These are phyloP conservation scores for Pezicula carpinea DNA, from an alignment of 2,329 filamentous ascomycete genomes.

Conservation along the genomic window DNA sequence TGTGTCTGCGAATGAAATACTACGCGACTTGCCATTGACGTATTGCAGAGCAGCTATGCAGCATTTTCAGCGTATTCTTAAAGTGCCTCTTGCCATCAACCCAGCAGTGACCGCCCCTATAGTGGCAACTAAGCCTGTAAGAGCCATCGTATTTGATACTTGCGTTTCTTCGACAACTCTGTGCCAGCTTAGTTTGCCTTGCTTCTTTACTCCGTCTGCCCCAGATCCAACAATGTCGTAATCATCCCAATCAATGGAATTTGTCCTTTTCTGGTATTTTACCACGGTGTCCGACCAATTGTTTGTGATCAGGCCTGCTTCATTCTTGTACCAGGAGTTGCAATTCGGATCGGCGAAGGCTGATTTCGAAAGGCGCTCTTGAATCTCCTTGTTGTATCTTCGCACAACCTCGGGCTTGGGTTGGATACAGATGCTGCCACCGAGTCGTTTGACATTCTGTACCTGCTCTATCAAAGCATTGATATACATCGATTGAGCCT, in stretches of 20 bases:
- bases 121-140: slow-evolving; percentile 10
- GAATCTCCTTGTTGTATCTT: slow-evolving; percentile 42
- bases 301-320: slow-evolving; percentile 49
- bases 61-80: background rate
- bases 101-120: slow-evolving; percentile 9
- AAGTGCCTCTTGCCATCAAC: background rate
- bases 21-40: too few relatives aligned
- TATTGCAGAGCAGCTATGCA: background rate
- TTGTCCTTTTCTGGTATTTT: slow-evolving; percentile 46
- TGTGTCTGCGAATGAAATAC: too few relatives aligned
- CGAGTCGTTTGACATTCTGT: slow-evolving; percentile 36
- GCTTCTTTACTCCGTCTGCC: slow-evolving; percentile 17
- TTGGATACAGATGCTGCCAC: slow-evolving; percentile 38
- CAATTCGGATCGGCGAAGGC: slow-evolving; percentile 51
- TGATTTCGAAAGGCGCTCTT: slow-evolving; percentile 36
- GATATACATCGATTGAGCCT: slow-evolving; percentile 51
- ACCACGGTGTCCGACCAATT: slow-evolving; percentile 51
- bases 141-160: slow-evolving; percentile 18
- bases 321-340: slow-evolving; percentile 52
- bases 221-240: slow-evolving; percentile 34
- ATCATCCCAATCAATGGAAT: slow-evolving; percentile 39
- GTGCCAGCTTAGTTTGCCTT: slow-evolving; percentile 24
- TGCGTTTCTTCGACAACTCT: slow-evolving; percentile 33
- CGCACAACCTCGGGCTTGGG: slow-evolving; percentile 36
- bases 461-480: slow-evolving; percentile 44